Conservation (phyloP, 2,329 filamentous ascomycete species). For the Apiospora phragmitis region DNA sequence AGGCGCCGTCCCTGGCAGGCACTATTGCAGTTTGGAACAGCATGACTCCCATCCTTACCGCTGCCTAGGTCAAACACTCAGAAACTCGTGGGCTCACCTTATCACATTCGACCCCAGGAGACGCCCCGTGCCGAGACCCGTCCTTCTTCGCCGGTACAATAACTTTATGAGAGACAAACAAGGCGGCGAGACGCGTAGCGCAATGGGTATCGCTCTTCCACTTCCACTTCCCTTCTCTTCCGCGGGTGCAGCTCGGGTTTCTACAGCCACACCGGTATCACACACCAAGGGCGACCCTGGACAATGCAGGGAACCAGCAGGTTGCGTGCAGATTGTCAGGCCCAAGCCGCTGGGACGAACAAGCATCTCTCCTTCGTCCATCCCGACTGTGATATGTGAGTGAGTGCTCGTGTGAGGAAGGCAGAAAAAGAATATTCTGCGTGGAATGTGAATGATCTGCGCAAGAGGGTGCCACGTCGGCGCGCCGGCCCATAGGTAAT, state of each 20-base stretch:
- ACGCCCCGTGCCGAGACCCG: not conserved
- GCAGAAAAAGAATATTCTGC: not conserved
- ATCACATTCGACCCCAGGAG: not conserved
- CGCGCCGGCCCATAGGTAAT: not conserved
- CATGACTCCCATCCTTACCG: not conserved
- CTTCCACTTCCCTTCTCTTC: not conserved
- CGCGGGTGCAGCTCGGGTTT: not conserved
- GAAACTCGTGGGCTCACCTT: not conserved
- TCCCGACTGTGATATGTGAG: not conserved
- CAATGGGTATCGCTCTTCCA: too few species aligned
- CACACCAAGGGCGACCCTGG: not conserved
- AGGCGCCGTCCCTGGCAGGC: not conserved
- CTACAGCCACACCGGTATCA: not conserved
- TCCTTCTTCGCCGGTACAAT: not conserved
- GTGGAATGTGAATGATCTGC: not conserved
- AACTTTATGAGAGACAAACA: not conserved
- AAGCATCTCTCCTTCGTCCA: not conserved
- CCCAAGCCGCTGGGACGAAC: conserved; percentile 6
- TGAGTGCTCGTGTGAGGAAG: not conserved
- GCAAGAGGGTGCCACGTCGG: not conserved
- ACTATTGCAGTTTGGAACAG: not conserved
- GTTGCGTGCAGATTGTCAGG: conserved; percentile 8
- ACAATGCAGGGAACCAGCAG: not conserved
- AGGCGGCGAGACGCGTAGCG: too few species aligned
- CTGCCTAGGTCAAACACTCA: not conserved